These are phyloP conservation scores for Dactylellina cionopaga DNA, from an alignment of 2,329 filamentous ascomycete genomes.

Conservation along the genomic window DNA sequence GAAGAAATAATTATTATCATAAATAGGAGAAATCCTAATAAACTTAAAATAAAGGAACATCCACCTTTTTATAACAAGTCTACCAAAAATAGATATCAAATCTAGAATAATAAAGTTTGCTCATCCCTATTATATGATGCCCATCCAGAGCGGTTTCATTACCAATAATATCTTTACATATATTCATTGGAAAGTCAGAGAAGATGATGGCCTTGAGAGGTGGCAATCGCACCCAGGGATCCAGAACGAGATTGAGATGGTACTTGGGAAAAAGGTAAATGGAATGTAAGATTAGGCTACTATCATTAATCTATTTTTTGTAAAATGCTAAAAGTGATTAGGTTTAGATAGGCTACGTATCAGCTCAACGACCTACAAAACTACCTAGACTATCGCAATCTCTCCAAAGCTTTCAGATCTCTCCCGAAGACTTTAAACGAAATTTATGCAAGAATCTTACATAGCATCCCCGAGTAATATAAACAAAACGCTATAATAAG, in stretches of 20 bases:
- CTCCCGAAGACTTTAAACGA: conserved; percentile 54
- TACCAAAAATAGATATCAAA: background rate
- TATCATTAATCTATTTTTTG: too few species aligned
- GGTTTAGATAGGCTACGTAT: conserved; percentile 58
- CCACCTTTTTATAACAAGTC: background rate
- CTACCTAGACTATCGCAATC: conserved; percentile 40
- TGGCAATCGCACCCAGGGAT: too few species aligned
- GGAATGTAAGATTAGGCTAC: too few species aligned
- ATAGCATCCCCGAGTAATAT: conserved; percentile 52
- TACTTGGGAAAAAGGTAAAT: too few species aligned
- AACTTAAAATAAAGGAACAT: background rate
- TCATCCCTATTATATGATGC: background rate
- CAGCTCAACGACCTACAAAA: conserved; percentile 57
- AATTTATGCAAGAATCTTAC: conserved; percentile 56
- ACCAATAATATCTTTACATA: too few species aligned
- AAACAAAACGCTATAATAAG: too few species aligned
- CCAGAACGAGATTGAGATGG: too few species aligned
- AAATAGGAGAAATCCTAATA: too few species aligned
- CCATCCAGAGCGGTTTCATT: background rate
- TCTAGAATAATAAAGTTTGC: background rate
- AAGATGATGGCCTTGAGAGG: too few species aligned
- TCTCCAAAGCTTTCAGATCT: conserved; percentile 46
- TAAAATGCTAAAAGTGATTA: conserved; percentile 23
- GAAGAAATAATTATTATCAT: too few species aligned
- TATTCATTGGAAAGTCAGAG: too few species aligned